Evolutionary conservation across 2,329 filamentous ascomycete species (phyloP), one percentile per base, ranked within the genome.

Genomic region (Mollisia scopiformis): DNA sequence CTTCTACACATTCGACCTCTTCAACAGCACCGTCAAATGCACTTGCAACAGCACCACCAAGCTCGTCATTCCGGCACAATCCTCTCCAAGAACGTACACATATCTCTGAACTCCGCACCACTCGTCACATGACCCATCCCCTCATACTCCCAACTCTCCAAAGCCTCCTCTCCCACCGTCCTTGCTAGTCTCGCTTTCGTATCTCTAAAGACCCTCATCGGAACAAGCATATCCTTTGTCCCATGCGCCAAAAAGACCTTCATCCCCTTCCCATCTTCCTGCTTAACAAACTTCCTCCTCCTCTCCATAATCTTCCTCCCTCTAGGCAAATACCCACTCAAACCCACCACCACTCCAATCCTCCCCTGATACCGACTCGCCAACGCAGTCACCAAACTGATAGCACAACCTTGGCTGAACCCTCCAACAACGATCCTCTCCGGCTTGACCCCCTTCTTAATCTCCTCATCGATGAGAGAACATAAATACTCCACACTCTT

Each of bases 401-500:
- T 90, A 61, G 92, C 92, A 57, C 91, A 93, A 56, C 94, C 94
- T 76, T 97, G 85, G 46, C 86, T 90, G 80, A 93, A 93, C 31
- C 90, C 90, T 33, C 90, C 93, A 6, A 97, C 78, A n/a, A 97
- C 85, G 71, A 97, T 92, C 58, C 92, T 88, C 61, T 90, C 86
- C 0, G 91, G 79, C 1, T 90, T 84, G 65, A 97, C 93, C 62
- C 92, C 92, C 56, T 87, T 85, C 61, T 88, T 84, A 51, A 96
- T 84, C 76, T 97, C 92, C 61, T 85, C 80, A 72, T 92, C 86
- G 74, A 97, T 90, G 55, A 97, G 82, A 27, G 78, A 78, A 76
- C 91, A 88, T 75, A 97, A 84, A 78, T 92, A 92, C 54, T 86
- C 85, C 67, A 88, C 86, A 57, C 87, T 90, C 58, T 81, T 79